Evolutionary conservation across 495 filamentous ascomycete species (phyloP).

Genomic region (Choiromyces venosus): DNA sequence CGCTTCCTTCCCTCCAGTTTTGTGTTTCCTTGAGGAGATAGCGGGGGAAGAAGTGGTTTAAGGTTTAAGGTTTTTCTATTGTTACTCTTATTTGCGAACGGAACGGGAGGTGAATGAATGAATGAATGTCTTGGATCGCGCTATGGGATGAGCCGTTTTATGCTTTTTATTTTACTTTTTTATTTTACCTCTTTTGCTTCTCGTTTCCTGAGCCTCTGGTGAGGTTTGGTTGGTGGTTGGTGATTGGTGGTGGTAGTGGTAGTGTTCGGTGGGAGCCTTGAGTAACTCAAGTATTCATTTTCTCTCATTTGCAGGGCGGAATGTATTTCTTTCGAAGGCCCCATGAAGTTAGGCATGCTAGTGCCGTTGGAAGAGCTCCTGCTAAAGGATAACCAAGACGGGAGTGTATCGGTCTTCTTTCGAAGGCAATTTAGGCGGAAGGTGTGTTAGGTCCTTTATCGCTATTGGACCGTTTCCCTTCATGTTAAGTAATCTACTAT

Average conservation of each 20-base stretch:
- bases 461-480: not conserved
- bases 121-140: constrained; percentile 9
- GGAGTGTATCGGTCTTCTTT: constrained; percentile 26
- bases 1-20: too few relatives aligned
- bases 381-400: constrained; percentile 28
- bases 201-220: constrained; percentile 2
- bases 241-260: not conserved
- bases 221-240: constrained; percentile 6
- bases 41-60: not conserved
- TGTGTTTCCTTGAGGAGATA: not conserved
- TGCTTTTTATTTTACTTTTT: not conserved
- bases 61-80: not conserved
- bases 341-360: constrained; percentile 28
- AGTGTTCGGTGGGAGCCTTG: not conserved
- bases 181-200: constrained; percentile 20
- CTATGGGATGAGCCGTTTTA: constrained; percentile 8
- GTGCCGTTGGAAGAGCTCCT: constrained; percentile 27
- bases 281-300: constrained; percentile 3
- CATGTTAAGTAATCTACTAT: not conserved
- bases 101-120: too few relatives aligned
- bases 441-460: constrained; percentile 16
- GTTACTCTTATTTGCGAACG: not conserved
- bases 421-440: constrained; percentile 29
- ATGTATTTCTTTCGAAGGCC: constrained; percentile 30
- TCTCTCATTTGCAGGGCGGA: constrained; percentile 22